Conservation (phyloP, 2,329 filamentous ascomycete genomes). For the Colletotrichum brevisporum region DNA sequence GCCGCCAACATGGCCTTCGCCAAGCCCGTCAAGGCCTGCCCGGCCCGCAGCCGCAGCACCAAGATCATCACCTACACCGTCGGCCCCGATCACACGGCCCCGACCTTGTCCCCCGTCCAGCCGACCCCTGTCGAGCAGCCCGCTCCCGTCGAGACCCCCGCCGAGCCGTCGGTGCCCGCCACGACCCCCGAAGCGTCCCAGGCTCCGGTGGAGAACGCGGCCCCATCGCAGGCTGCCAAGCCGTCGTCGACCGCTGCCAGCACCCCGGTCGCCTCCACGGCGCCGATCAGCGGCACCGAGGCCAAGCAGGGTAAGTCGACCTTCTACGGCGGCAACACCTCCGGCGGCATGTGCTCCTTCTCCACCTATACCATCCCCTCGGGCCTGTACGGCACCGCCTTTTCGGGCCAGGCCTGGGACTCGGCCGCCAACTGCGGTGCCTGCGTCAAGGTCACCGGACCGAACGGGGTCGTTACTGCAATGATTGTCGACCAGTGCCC, state of each 20-base stretch:
- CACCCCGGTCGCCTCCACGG: conserved; percentile 13
- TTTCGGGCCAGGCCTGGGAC: conserved; percentile 71
- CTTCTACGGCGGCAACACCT: conserved; percentile 68
- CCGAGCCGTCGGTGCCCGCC: conserved; percentile 14
- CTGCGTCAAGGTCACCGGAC: conserved; percentile 72
- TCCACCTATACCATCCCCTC: conserved; percentile 72
- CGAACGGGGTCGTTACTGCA: conserved; percentile 71
- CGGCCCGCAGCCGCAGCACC: conserved; percentile 19
- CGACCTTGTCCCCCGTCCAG: conserved; percentile 21
- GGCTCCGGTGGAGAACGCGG: conserved; percentile 15
- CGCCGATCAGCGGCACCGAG: conserved; percentile 13
- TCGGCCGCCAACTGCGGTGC: conserved; percentile 70
- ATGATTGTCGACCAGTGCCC: conserved; percentile 69
- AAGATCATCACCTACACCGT: conserved; percentile 24
- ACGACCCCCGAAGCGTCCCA: conserved; percentile 18
- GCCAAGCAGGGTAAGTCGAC: conserved; percentile 57
- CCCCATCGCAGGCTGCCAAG: conserved; percentile 5
- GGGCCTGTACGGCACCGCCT: conserved; percentile 72
- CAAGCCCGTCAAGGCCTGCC: conserved; percentile 31
- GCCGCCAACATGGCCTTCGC: conserved; percentile 38
- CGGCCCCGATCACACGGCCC: conserved; percentile 7
- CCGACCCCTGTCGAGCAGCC: conserved; percentile 22
- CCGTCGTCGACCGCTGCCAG: conserved; percentile 14
- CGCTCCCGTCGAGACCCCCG: conserved; percentile 21
- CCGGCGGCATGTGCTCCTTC: conserved; percentile 75